Percentiles rank a stretch among this genome's conserved stretches.
phyloP scores from a whole-genome alignment of 768 basidiomycete genomes.

The Galerina marginata region DNA sequence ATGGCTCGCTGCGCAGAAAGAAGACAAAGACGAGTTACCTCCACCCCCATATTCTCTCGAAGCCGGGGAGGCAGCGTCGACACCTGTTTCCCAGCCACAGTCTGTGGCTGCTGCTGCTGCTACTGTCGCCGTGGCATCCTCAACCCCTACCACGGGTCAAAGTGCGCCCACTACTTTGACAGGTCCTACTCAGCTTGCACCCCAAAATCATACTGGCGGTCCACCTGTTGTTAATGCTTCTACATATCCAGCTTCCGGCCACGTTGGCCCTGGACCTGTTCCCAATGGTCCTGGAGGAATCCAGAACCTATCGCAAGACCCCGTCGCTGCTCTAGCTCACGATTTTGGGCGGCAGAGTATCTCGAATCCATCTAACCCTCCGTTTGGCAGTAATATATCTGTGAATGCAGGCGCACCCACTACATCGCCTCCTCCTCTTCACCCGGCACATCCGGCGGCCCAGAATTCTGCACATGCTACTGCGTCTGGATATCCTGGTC shows the following conservation, averaged over 20 bases:
- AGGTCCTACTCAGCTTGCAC: background rate
- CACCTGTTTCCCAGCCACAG: background rate
- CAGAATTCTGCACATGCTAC: constrained; percentile 2
- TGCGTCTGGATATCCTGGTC: constrained; percentile 4
- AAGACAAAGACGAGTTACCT: constrained; percentile 55
- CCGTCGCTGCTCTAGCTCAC: constrained; percentile 38
- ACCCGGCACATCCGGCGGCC: constrained; percentile 37
- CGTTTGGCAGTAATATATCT: background rate
- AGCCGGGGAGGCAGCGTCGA: constrained; percentile 34
- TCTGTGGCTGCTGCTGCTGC: background rate
- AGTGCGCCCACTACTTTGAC: background rate
- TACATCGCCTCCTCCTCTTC: constrained; percentile 38
- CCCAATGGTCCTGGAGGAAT: background rate
- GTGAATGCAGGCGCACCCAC: background rate
- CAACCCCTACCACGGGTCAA: background rate
- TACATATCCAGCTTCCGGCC: background rate
- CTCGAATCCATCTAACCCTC: constrained; percentile 21
- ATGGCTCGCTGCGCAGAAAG: constrained; percentile 53
- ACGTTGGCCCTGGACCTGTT: constrained; percentile 1
- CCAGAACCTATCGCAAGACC: constrained; percentile 24
- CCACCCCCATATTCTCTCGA: constrained; percentile 76
- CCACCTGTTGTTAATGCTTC: background rate
- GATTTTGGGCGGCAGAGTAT: constrained; percentile 45
- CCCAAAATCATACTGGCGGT: background rate
- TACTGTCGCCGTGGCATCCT: background rate